Percentiles rank a stretch among this genome's conserved stretches.
These are phyloP conservation scores for Lavandula angustifolia DNA, from an alignment of 257 asterid genomes.

Conservation along the genomic window DNA sequence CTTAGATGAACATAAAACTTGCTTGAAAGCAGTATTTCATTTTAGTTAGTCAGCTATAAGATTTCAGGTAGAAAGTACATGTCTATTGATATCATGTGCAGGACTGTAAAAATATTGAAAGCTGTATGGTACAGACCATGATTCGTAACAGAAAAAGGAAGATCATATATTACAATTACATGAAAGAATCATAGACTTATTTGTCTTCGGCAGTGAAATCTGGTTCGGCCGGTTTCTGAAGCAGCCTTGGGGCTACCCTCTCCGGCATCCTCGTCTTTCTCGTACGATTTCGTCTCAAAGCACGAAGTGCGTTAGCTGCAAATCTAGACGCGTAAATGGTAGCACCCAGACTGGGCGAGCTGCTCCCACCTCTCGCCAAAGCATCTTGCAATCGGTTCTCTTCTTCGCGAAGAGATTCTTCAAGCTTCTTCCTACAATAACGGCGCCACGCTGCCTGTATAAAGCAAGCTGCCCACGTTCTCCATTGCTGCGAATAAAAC, in stretches of 20 bases:
- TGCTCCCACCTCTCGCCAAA: conserved; percentile 58
- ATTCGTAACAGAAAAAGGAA: neutral
- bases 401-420: conserved; percentile 78
- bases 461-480: conserved; percentile 97
- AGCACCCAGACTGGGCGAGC: conserved; percentile 83
- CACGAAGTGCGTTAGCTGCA: conserved; percentile 86
- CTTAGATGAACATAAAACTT: neutral
- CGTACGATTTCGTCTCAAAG: conserved; percentile 57
- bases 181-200: conserved; percentile 24
- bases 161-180: conserved; percentile 34
- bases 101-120: conserved; percentile 6
- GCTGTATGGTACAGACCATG: neutral
- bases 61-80: neutral
- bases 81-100: neutral
- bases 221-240: conserved; percentile 95
- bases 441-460: conserved; percentile 98
- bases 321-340: conserved; percentile 89
- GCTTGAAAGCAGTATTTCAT: neutral
- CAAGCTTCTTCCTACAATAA: conserved; percentile 69
- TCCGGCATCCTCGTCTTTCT: conserved; percentile 67
- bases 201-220: conserved; percentile 75
- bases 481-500: conserved; percentile 94
- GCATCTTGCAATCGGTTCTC: conserved; percentile 78
- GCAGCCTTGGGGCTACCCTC: conserved; percentile 71
- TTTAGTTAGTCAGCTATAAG: neutral